Evolutionary conservation across 2,329 filamentous ascomycete genomes (phyloP).

Genomic region (Periconia sp.): DNA sequence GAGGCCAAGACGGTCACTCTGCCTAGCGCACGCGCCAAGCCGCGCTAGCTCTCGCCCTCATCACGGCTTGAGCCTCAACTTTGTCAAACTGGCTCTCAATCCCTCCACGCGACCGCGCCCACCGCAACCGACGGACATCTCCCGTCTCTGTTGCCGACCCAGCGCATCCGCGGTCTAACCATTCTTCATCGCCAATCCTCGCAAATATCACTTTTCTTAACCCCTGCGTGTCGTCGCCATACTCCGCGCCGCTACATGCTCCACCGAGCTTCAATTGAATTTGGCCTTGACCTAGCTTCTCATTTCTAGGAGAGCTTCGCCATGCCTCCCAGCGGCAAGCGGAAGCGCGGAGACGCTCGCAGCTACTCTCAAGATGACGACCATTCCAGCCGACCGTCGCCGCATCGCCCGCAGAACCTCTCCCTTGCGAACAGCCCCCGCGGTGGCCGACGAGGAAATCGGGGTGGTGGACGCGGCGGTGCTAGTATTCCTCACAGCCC

Average conservation of each 20-base stretch:
- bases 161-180: conserved; percentile 9
- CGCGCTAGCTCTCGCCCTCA: conserved; percentile 8
- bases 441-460: conserved; percentile 36
- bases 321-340: conserved; percentile 63
- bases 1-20: neutral
- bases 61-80: conserved; percentile 18
- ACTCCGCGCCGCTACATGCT: conserved; percentile 33
- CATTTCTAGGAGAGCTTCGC: conserved; percentile 34
- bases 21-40: no score
- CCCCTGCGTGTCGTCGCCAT: conserved; percentile 6
- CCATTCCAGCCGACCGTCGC: conserved; percentile 51
- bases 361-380: conserved; percentile 52
- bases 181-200: neutral
- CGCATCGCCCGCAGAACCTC: conserved; percentile 57
- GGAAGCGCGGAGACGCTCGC: conserved; percentile 58
- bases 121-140: conserved; percentile 16
- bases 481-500: conserved; percentile 40
- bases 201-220: neutral
- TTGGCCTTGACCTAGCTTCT: conserved; percentile 31
- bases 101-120: conserved; percentile 22
- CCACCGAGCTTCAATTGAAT: conserved; percentile 26
- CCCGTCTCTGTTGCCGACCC: conserved; percentile 14
- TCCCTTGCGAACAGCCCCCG: conserved; percentile 56
- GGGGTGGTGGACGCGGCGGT: conserved; percentile 34
- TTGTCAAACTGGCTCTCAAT: conserved; percentile 12